Base-by-base conservation (phyloP, 306 rosid species). In the Lotus japonicus region DNA sequence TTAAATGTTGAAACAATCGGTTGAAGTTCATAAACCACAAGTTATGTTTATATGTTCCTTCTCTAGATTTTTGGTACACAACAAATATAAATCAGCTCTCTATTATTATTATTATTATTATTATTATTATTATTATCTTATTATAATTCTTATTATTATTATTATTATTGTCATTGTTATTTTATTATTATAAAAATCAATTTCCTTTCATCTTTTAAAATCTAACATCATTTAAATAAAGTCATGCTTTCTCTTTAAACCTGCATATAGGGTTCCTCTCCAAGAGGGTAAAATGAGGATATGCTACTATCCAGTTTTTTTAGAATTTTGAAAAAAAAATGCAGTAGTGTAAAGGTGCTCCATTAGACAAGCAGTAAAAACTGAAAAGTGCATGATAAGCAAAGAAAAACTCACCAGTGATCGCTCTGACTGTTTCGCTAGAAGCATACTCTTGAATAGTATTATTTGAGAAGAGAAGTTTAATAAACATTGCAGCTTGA, bases 401-500 rank as follows among this genome's bases (percentile, higher is more conserved):
- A 58, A 78, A 71, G 70, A 70, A 58, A 78, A 70, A 76, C 90
- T 81, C 74, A 95, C 99, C 95, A 60, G 99, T 90, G 50, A 95
- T 91, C 2, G 96, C 88, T 78, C 99, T 87, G 78, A 95, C 97
- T 23, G 99, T 95, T 83, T 95, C 97, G 57, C 97, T 95, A 50
- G 99, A 90, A 80, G 99, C 97, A 70, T 95, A 95, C 74, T 95
- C 99, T 82, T 90, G 99, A 86, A 91, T 95, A 43, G 97, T 95
- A 76, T 95, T 76, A 80, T 95, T 95, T 66, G 99, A 88, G 85
- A 95, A 95, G 53, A 95, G 91, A 73, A 95, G 97, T 81, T 95
- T 95, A 68, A 88, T 33, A 83, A 95, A 95, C 96, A 88, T 95
- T 72, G 96, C 97, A 53, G 99, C 99, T 79, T 95, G 99, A 77